Base-by-base conservation (phyloP, 441 rosid species). In the Manihot esculenta region DNA sequence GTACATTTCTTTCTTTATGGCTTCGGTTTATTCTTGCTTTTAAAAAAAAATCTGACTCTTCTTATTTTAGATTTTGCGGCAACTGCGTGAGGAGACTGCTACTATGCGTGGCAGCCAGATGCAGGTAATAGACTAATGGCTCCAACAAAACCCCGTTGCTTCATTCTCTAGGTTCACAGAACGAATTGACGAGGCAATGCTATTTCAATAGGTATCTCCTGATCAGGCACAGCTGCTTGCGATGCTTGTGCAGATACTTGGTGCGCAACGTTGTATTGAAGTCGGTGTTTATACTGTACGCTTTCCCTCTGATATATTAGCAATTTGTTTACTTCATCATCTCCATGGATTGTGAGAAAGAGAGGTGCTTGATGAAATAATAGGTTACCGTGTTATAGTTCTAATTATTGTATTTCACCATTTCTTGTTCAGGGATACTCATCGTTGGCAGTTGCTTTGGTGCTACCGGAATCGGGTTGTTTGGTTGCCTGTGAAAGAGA, bases 401-500 rank as follows among this genome's bases (percentile, higher is more conserved):
- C 10, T 57, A 42, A 26, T 77, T 44, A 5, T 1, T 50, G 33
- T 58, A 33, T 38, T 38, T 38, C 9, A 38, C 42, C 15, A 0
- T 33, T 64, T 65, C 62, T 35, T 67, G 70, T 54, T 64, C 74
- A 92, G 99, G 99, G 97, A 23, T 92, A 90, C 82, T 92, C 99
- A 23, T 94, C 99, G 6, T 76, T 94, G 87, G 93, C 97, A 55
- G 72, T 94, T 77, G 99, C 97, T 59, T 82, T 92, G 68, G 94
- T 58, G 64, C 77, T 94, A 35, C 95, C 94, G 0, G 92, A 89
- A 78, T 85, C 94, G 0, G 97, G 94, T 63, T 71, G 80, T 83
- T 79, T 94, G 63, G 92, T 92, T 85, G 94, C 99, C 44, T 88
- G 97, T 79, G 99, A 94, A 78, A 88, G 94, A 76, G 99, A 91